Base-by-base conservation (phyloP, 345 rosid species). In the Linum tenue region DNA sequence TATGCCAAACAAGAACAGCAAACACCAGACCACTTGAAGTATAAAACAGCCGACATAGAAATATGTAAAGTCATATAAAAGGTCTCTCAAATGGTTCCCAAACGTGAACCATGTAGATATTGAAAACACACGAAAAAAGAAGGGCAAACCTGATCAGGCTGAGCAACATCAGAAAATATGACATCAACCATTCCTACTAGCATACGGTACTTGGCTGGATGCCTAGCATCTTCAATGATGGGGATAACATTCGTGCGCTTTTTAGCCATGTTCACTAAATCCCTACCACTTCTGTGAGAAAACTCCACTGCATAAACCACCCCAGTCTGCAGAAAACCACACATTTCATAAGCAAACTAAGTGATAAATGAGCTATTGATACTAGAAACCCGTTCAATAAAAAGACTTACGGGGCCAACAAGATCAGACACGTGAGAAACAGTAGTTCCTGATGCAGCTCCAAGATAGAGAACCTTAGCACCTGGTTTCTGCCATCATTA, bases 161-260 rank as follows among this genome's bases (percentile, higher is more conserved):
- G 99, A 48, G 99, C 98, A 84, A 95, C 99, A 80, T 95, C 99
- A 40, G 99, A 89, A 78, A 95, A 95, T 59, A 95, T 86, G 16
- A 95, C 98, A 86, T 95, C 99, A 57, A 95, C 98, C 99, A 95
- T 95, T 69, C 97, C 97, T n/a, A 95, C 92, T 60, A 95, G 81
- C 99, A 91, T 95, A 31, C 99, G 78, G 75, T 95, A 95, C 75
- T 95, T 95, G 17, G 92, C 79, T 11, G 99, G 99, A 79, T 91
- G 96, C 70, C 99, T 87, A 48, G 99, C 98, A 89, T 95, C 98
- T 58, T 95, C 99, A 70, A 95, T 95, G 59, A 89, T 95, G 58
- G 98, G 98, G 9, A 95, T 86, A 48, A 95, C 82, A 77, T 95
- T 95, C 0, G 99, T 91, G 59, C 98, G 67, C 80, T 91, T 95